Base-by-base conservation (phyloP, 306 rosid genomes). In the Vicia sativa region DNA sequence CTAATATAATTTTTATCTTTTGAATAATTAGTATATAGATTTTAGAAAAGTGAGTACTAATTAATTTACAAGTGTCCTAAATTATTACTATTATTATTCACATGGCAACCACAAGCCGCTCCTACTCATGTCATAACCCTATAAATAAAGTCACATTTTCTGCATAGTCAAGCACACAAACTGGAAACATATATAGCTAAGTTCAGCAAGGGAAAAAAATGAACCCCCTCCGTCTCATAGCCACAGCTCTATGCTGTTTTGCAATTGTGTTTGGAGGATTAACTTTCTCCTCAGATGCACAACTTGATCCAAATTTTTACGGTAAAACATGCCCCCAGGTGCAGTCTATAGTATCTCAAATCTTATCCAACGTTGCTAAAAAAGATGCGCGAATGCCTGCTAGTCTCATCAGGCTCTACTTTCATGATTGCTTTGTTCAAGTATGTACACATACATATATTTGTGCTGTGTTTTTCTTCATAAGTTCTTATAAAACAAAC, bases 381-480 rank as follows among this genome's bases (percentile, higher is more conserved):
- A 9, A 58, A 0, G 87, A 86, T 63, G n/a, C 74, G 1, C 72
- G 83, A 1, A 80, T 83, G 6, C 76, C 73, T 11, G 87, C 81
- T 38, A 80, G 84, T 68, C 77, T 86, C 62, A n/a, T 68, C 2
- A 76, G 91, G 65, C 86, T 86, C 78, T 83, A 78, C 43, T 83
- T 86, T 53, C 91, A 86, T 9, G 91, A 83, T 18, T 86, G 91
- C 75, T 86, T 86, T 14, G 88, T 86, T 35, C 13, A 52, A 52
- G 58, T 52, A 52, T 52, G 58, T 52, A 19, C 2, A 14, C 9
- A 34, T 34, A 31, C 38, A 34, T 7, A 34, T 34, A 34, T 34
- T 7, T 25, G 28, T 25, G 28, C 28, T 25, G 28, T 25, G 28
- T 2, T 25, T 34, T 7, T 34, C 38, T 2, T 34, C 9, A 34